Base-by-base conservation (phyloP, 148 eudicot genomes). In the Dianthus caryophyllus region DNA sequence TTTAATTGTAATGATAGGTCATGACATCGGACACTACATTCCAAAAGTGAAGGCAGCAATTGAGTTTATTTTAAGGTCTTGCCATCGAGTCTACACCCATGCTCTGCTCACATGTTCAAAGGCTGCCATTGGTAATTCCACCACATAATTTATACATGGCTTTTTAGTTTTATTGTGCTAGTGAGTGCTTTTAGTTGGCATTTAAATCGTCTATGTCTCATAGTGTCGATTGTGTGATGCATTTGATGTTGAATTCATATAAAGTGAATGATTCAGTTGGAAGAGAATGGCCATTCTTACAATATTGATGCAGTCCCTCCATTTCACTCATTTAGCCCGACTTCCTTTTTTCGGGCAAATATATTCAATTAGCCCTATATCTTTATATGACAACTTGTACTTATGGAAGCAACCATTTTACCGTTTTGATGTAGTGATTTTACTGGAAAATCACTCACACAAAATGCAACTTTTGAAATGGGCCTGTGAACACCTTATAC, bases 41-140 rank as follows among this genome's bases (percentile, higher is more conserved):
- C 97, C 99, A 73, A 94, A 94, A 75, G 99, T 94, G 66, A 94
- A 90, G 86, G 89, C 97, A 79, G 97, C 99, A 55, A 94, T 94
- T 70, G 99, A 94, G 81, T 79, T 83, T 49, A 88, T 94, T 71
- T 47, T 94, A 61, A 88, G 93, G 80, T 88, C 99, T 75, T 94
- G 99, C 81, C 88, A 94, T 79, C 87, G 78, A 67, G 82, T 80
- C 74, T 94, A 86, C 73, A 84, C 87, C 75, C 97, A 82, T 71
- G 99, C 99, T 73, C 97, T 94, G 81, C 97, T 94, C 53, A 94
- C 97, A 74, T 90, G 97, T 69, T 82, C 99, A 69, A 88, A 82
- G 87, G 78, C 96, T 48, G 88, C 87, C 21, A 83, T 83, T 77
- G 98, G 98, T 90, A 84, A 75, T 59, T n/a, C 46, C 59, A 22